Evolutionary conservation across 495 filamentous ascomycete species (phyloP), one percentile per base, ranked within the genome.

Genomic region (Aspergillus mulundensis): DNA sequence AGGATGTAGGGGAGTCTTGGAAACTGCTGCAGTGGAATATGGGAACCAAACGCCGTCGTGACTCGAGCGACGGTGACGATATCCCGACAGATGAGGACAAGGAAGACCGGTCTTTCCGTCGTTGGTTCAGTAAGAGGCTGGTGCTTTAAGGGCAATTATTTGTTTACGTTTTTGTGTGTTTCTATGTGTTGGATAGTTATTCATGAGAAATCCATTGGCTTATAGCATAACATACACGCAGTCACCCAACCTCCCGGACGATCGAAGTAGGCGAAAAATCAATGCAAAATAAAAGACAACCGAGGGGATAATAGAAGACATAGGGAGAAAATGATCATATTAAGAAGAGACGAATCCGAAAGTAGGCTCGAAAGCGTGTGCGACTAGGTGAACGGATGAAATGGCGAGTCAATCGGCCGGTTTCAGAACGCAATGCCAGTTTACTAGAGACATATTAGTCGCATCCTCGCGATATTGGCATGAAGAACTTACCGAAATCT

Each of bases 401-500:
- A 43, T 49, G 36, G 19, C 43, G 43, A 56, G 43, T 38, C 45
- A 53, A 57, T 50, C 49, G 18, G 12, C 28, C 42, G 43, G 34
- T 36, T 10, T 32, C 32, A 23, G 19, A 45, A 58, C 19, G 34
- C 50, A 59, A 53, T 49, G 56, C 42, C 44, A 46, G 52, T 63
- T 71, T 64, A 71, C 69, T 71, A n/a, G 14, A 43, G 4, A 50
- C 21, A 19, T 15, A 18, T 59, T 48, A 58, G 56, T 20, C 18
- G 10, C 2, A 6, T 6, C 3, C 20, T 11, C 24, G 1, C 20
- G 5, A 24, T 24, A 16, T 2, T 14, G 15, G 28, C 2, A 8
- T 11, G 20, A 4, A 36, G 1, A 50, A 61, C 68, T 66, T 64
- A 75, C 74, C 53, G 73, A 77, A 47, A 82, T 82, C 60, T 82